phyloP scores from a whole-genome alignment of 1,284 basidiomycete genomes.

The Cutaneotrichosporon dermatis region DNA sequence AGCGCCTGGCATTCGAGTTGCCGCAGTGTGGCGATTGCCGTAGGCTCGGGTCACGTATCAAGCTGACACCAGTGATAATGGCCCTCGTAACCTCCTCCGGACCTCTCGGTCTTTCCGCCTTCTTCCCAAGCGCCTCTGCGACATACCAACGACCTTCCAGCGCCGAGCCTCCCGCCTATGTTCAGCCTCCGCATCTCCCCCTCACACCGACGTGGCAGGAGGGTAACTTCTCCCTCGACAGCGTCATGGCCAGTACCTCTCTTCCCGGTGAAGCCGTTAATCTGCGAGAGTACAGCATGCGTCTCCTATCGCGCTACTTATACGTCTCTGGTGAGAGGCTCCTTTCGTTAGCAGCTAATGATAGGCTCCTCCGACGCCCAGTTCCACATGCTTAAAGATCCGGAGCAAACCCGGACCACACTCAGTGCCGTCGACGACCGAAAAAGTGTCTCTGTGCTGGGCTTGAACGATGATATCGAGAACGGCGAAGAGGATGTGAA shows the following conservation, averaged over 20 bases:
- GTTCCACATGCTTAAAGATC: conserved; percentile 31
- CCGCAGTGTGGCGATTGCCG: conserved; percentile 54
- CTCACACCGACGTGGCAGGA: conserved; percentile 49
- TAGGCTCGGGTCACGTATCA: too few species aligned
- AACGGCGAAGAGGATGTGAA: conserved; percentile 31
- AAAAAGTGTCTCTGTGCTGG: conserved; percentile 30
- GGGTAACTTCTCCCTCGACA: conserved; percentile 50
- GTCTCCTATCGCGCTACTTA: conserved; percentile 52
- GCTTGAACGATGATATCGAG: conserved; percentile 46
- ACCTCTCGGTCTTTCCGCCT: conserved; percentile 50
- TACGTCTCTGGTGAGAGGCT: conserved; percentile 40
- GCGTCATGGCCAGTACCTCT: conserved; percentile 41
- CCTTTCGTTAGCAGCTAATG: neutral
- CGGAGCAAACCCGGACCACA: conserved; percentile 25
- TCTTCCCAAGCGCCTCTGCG: conserved; percentile 48
- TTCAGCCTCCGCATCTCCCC: conserved; percentile 50
- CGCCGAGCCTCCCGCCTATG: conserved; percentile 12
- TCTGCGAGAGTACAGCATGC: conserved; percentile 50
- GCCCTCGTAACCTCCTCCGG: conserved; percentile 53
- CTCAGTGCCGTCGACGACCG: conserved; percentile 31
- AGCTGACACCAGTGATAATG: conserved; percentile 43
- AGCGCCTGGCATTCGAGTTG: conserved; percentile 52
- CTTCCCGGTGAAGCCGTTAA: conserved; percentile 38
- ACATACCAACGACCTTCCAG: conserved; percentile 18
- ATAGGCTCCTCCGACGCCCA: conserved; percentile 1